Conservation (phyloP, 305 asterid genomes). For the Euphrasia arctica region DNA sequence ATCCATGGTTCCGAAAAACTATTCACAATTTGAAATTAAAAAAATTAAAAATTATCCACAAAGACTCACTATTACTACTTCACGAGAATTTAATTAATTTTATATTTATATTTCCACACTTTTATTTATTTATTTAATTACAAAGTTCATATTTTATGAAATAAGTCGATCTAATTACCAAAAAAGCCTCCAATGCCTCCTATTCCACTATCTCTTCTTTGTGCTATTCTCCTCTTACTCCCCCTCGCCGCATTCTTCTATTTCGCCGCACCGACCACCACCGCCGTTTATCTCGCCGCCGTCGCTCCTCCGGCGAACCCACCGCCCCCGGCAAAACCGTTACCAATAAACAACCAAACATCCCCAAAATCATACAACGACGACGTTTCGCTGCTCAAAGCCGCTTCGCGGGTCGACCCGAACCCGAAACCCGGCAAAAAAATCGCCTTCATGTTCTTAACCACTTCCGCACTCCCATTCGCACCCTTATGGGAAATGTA, state of each 20-base stretch:
- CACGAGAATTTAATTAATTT: no score
- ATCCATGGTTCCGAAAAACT: no score
- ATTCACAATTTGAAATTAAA: no score
- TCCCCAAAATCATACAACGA: conserved; percentile 20
- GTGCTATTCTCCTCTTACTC: conserved; percentile 68
- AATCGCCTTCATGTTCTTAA: conserved; percentile 74
- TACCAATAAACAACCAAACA: conserved; percentile 10
- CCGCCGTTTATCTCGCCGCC: conserved; percentile 26
- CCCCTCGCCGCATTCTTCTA: conserved; percentile 74
- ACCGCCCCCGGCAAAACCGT: conserved; percentile 22
- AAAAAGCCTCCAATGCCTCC: conserved; percentile 26
- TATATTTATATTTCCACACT: no score
- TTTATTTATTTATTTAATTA: no score
- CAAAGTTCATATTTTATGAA: no score
- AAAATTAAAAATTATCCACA: no score
- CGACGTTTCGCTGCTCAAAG: conserved; percentile 38
- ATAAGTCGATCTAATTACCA: no score
- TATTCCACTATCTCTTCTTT: conserved; percentile 60
- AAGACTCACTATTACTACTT: no score
- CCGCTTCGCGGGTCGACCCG: conserved; percentile 51
- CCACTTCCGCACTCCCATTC: conserved; percentile 61
- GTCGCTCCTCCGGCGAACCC: background rate
- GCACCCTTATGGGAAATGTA: conserved; percentile 77
- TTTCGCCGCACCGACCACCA: conserved; percentile 38
- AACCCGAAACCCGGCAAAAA: conserved; percentile 45